These are phyloP conservation scores for Cercospora janseana DNA, from an alignment of 2,329 filamentous ascomycete species.

Conservation along the genomic window DNA sequence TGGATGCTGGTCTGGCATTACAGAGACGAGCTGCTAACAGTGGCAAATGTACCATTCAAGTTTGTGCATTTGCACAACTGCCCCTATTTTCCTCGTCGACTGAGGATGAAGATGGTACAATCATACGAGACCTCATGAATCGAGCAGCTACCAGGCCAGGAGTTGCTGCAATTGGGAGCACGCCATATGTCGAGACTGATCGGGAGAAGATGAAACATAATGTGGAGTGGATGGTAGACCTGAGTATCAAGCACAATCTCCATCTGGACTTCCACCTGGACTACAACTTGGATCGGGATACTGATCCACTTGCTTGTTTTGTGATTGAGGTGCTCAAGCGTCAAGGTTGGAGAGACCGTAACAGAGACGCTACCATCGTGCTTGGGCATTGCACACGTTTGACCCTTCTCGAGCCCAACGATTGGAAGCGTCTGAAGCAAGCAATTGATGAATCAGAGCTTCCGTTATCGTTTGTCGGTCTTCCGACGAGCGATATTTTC, in stretches of 20 bases:
- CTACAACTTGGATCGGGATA: constrained; percentile 59
- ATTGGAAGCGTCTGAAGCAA: constrained; percentile 52
- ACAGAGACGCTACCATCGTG: constrained; percentile 50
- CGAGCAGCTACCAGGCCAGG: constrained; percentile 43
- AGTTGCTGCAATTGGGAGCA: constrained; percentile 64
- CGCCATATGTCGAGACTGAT: constrained; percentile 66
- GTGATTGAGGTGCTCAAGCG: constrained; percentile 54
- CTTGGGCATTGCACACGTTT: constrained; percentile 69
- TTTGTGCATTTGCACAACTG: constrained; percentile 70
- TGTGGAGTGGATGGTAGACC: constrained; percentile 61
- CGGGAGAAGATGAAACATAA: constrained; percentile 53
- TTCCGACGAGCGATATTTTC: constrained; percentile 69
- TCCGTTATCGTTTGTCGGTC: constrained; percentile 64
- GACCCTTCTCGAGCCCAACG: constrained; percentile 52
- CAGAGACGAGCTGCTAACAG: constrained; percentile 51
- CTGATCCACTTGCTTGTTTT: constrained; percentile 54
- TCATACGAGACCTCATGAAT: constrained; percentile 54
- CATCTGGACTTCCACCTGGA: constrained; percentile 72
- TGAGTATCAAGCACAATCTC: constrained; percentile 51
- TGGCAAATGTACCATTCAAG: constrained; percentile 58
- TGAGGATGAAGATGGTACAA: constrained; percentile 41
- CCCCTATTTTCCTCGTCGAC: constrained; percentile 58
- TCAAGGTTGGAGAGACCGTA: constrained; percentile 50
- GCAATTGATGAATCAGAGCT: constrained; percentile 51
- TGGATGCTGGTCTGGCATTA: constrained; percentile 57